phyloP scores from a whole-genome alignment of 495 filamentous ascomycete species.

The Staphylotrichum tortipilum region DNA sequence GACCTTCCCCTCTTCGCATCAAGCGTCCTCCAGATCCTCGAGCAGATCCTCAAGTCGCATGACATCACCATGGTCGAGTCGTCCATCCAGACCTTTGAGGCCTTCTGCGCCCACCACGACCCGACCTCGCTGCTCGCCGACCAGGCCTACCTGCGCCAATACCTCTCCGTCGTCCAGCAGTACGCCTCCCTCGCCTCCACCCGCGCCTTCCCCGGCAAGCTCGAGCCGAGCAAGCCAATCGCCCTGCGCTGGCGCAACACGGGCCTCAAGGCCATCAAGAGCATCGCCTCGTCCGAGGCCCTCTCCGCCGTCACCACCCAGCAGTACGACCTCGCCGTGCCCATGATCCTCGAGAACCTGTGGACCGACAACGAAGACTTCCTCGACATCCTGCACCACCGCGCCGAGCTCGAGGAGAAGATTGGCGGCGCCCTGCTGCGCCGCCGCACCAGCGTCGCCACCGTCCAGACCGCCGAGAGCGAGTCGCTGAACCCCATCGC shows the following conservation, averaged over 20 bases:
- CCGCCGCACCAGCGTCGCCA: constrained; percentile 69
- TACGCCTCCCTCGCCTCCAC: constrained; percentile 73
- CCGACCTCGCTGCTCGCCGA: constrained; percentile 67
- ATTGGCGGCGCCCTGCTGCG: constrained; percentile 51
- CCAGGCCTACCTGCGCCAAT: constrained; percentile 72
- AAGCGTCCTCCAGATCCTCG: constrained; percentile 70
- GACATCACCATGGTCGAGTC: constrained; percentile 86
- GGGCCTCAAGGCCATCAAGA: constrained; percentile 70
- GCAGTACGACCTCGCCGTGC: constrained; percentile 66
- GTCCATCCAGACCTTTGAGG: constrained; percentile 71
- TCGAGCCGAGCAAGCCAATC: constrained; percentile 56
- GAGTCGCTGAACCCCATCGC: constrained; percentile 57
- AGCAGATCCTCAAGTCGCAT: constrained; percentile 64
- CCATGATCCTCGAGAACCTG: constrained; percentile 75
- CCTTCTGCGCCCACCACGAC: constrained; percentile 75
- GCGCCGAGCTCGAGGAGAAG: constrained; percentile 56
- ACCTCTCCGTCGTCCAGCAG: constrained; percentile 63
- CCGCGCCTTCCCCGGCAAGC: constrained; percentile 37
- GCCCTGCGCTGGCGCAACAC: constrained; percentile 77
- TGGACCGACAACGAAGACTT: constrained; percentile 66
- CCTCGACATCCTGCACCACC: constrained; percentile 51
- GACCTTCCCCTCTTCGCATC: constrained; percentile 80
- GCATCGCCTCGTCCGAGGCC: constrained; percentile 67
- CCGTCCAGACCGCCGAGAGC: constrained; percentile 62
- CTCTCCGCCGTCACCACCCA: constrained; percentile 63